A percentile compares a stretch with the other conserved stretches of the same genome.
Conservation (phyloP, 192 early-diverging fungal species). For the Backusella psychrophila region DNA sequence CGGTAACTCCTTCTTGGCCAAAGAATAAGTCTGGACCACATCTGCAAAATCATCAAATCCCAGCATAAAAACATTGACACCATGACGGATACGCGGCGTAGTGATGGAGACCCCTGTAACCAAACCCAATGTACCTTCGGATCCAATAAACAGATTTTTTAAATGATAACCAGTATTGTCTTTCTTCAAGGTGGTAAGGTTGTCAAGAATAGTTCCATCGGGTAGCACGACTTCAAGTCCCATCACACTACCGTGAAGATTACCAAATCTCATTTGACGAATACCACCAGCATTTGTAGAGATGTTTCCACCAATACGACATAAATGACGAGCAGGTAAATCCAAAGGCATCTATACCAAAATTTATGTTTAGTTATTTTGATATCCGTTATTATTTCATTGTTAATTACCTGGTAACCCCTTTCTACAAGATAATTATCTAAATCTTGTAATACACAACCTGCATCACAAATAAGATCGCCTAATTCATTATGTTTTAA, state of each 20-base stretch:
- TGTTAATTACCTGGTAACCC: slow-evolving; percentile 68
- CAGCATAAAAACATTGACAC: slow-evolving; percentile 72
- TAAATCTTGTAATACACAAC: slow-evolving; percentile 85
- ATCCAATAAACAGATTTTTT: slow-evolving; percentile 96
- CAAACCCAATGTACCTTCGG: slow-evolving; percentile 91
- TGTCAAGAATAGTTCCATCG: slow-evolving; percentile 85
- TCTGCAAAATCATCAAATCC: slow-evolving; percentile 67
- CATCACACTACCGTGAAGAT: slow-evolving; percentile 88
- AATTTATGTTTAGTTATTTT: not conserved
- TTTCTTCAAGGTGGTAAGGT: slow-evolving; percentile 78
- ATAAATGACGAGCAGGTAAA: slow-evolving; percentile 78
- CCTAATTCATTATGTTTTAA: slow-evolving; percentile 35
- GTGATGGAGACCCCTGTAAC: slow-evolving; percentile 88
- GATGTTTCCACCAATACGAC: slow-evolving; percentile 97
- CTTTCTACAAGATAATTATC: slow-evolving; percentile 79
- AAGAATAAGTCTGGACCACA: slow-evolving; percentile 72
- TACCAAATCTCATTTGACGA: slow-evolving; percentile 87
- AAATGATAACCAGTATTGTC: slow-evolving; percentile 96
- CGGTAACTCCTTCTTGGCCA: slow-evolving; percentile 69
- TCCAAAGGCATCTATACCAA: slow-evolving; percentile 78
- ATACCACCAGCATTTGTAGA: slow-evolving; percentile 91
- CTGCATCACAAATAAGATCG: slow-evolving; percentile 46
- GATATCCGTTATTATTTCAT: not conserved
- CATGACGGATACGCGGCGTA: slow-evolving; percentile 52
- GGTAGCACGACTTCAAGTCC: slow-evolving; percentile 89